Percentiles rank a stretch among this genome's conserved stretches.
Conservation (phyloP, 140 eudicot species). For the Stevia rebaudiana region DNA sequence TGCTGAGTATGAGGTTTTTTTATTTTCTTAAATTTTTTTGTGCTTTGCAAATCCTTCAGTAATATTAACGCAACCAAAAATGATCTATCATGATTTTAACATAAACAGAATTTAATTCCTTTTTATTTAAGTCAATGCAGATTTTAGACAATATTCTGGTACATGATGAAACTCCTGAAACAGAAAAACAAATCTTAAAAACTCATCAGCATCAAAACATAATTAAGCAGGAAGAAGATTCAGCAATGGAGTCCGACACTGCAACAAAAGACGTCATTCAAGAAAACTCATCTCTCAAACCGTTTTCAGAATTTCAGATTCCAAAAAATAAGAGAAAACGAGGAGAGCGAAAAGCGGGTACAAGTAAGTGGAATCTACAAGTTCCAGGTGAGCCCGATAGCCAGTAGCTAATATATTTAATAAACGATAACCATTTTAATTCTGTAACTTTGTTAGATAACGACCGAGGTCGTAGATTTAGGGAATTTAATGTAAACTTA, state of each 20-base stretch:
- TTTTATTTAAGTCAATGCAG: conserved; percentile 34
- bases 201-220: conserved; percentile 21
- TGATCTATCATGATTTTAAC: neutral
- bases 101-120: conserved; percentile 7
- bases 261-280: conserved; percentile 12
- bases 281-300: conserved; percentile 36
- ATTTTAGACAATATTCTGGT: conserved; percentile 61
- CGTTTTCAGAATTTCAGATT: conserved; percentile 47
- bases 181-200: conserved; percentile 33
- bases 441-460: conserved; percentile 17
- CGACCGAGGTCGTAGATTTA: conserved; percentile 5
- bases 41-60: neutral
- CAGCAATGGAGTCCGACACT: conserved; percentile 26
- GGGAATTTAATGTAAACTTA: neutral
- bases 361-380: conserved; percentile 68
- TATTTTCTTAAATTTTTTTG: neutral
- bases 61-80: neutral
- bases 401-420: conserved; percentile 21
- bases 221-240: conserved; percentile 46
- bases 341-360: conserved; percentile 85
- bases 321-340: conserved; percentile 80
- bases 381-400: conserved; percentile 52
- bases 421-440: neutral
- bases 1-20: neutral
- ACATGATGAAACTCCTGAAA: conserved; percentile 46